phyloP scores from a whole-genome alignment of 495 filamentous ascomycete species.

The Xylaria palmicola region DNA sequence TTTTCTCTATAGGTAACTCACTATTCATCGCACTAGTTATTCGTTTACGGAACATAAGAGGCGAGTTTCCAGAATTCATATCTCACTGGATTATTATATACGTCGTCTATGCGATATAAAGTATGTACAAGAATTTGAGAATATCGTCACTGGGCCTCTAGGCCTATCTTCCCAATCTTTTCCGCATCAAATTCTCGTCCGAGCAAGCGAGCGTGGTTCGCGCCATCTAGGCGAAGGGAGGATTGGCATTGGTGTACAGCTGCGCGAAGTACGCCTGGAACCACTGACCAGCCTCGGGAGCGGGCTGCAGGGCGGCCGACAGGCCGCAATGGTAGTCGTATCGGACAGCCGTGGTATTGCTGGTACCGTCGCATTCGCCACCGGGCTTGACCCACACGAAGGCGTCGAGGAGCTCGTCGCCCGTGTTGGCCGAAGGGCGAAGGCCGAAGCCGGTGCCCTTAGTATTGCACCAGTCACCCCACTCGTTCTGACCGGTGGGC shows the following conservation, averaged over 20 bases:
- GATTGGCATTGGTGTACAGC: slow-evolving; percentile 62
- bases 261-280: slow-evolving; percentile 71
- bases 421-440: slow-evolving; percentile 59
- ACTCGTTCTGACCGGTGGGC: slow-evolving; percentile 58
- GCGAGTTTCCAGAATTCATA: too few relatives aligned
- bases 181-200: neutral
- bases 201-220: neutral
- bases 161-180: neutral
- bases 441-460: slow-evolving; percentile 65
- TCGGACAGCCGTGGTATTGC: slow-evolving; percentile 48
- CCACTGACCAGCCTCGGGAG: slow-evolving; percentile 69
- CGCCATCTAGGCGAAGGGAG: slow-evolving; percentile 28
- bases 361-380: slow-evolving; percentile 72
- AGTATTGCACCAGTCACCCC: slow-evolving; percentile 83
- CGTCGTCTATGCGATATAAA: neutral
- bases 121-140: slow-evolving; percentile 10
- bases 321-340: slow-evolving; percentile 66
- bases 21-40: too few relatives aligned
- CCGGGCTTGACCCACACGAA: slow-evolving; percentile 81
- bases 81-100: neutral
- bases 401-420: slow-evolving; percentile 61
- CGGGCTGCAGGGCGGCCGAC: slow-evolving; percentile 47
- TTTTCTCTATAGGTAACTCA: too few relatives aligned
- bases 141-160: neutral
- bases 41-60: too few relatives aligned